Evolutionary conservation across 2,329 filamentous ascomycete species (phyloP).

Genomic region (Colletotrichum sp.): DNA sequence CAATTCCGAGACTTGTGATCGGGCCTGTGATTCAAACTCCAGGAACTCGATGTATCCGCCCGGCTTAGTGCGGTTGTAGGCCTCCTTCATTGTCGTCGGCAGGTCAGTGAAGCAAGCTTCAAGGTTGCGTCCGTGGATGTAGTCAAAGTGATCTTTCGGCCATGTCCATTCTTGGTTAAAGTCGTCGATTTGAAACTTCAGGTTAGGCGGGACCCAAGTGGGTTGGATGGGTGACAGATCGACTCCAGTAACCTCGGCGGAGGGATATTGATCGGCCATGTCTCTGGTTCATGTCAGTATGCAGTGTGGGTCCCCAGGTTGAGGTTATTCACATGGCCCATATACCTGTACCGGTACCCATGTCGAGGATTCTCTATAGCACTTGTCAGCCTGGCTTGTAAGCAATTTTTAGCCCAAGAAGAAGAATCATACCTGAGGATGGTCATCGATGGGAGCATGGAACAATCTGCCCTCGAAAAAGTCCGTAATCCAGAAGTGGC

Average conservation of each 20-base stretch:
- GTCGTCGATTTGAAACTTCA: constrained; percentile 40
- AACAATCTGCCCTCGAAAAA: constrained; percentile 38
- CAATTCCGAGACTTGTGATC: not conserved
- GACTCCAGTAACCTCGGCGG: constrained; percentile 51
- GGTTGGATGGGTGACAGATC: constrained; percentile 59
- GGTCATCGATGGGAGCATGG: constrained; percentile 37
- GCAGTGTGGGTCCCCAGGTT: not conserved
- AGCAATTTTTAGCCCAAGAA: not conserved
- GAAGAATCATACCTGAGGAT: constrained; percentile 18
- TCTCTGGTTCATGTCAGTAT: constrained; percentile 45
- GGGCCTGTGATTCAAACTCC: constrained; percentile 27
- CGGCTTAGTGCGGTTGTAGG: constrained; percentile 53
- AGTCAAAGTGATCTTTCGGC: constrained; percentile 51
- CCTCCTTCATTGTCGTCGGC: constrained; percentile 55
- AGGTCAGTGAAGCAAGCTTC: constrained; percentile 63
- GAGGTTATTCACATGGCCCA: constrained; percentile 43
- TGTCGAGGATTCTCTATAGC: constrained; percentile 42
- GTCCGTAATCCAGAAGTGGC: constrained; percentile 19
- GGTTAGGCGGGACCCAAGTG: constrained; percentile 33
- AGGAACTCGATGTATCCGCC: constrained; percentile 36
- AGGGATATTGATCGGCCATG: constrained; percentile 46
- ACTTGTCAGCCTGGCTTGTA: too few species aligned
- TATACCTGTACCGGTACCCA: constrained; percentile 48
- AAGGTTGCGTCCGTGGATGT: constrained; percentile 65
- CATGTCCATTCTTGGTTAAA: constrained; percentile 48